Evolutionary conservation across 441 rosid genomes (phyloP), one percentile per base, ranked within the genome.

Genomic region (Theobroma grandiflorum): DNA sequence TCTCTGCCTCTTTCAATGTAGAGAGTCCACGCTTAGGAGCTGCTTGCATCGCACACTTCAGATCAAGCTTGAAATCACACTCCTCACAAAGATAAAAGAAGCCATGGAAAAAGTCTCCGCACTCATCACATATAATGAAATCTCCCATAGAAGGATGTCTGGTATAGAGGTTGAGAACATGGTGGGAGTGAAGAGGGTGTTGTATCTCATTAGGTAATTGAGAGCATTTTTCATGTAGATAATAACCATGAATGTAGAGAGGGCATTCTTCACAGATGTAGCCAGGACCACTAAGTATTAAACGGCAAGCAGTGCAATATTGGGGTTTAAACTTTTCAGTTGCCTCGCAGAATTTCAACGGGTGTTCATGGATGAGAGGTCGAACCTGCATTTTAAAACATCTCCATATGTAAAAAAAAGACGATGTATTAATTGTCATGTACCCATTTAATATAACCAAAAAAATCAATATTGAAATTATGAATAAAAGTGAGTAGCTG

Each of bases 161-260:
- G 15, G 43, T 15, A 16, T 35, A 72, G 75, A 72, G 75, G 8
- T 52, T 33, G 62, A 72, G 75, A 52, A 0, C 16, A 52, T 72
- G 75, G n/a, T 38, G 47, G 15, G 76, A 14, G 42, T 72, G 76
- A 72, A 53, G 76, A 72, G 49, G 63, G 49, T 72, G 61, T 4
- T 52, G 45, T 9, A 72, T 72, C 62, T 37, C 31, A 5, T 33
- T 6, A 9, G 75, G 62, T 18, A 72, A 35, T 52, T 52, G 53
- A 10, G 61, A 43, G 35, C 75, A 72, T 10, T 52, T 72, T 72
- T 52, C 75, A 52, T 72, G 75, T 9, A 72, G 62, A 40, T 3
- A 6, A 52, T 8, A 71, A 8, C 64, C 64, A 1, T 58, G 37
- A 10, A 4, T 3, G 53, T 20, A 43, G 4, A 1, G 3, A 22